Percentiles rank a stretch among this genome's conserved stretches.
phyloP scores from a whole-genome alignment of 371 early-diverging fungal species.

The Circinella umbellata region DNA sequence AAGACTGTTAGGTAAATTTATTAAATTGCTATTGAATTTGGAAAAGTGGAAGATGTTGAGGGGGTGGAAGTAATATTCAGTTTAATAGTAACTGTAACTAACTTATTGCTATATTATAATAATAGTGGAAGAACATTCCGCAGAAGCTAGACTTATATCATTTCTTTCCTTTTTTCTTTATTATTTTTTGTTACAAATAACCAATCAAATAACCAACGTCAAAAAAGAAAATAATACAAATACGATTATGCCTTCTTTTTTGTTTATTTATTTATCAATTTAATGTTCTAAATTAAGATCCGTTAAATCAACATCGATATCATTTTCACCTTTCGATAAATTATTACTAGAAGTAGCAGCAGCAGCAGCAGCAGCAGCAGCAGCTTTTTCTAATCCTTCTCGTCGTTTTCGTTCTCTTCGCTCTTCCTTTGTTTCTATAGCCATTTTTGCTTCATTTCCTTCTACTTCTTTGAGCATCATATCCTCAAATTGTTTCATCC shows the following conservation, averaged over 20 bases:
- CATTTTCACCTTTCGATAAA: background rate
- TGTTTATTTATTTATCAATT: background rate
- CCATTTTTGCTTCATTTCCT: slow-evolving; percentile 2
- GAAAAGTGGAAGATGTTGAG: too few relatives aligned
- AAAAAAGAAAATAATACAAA: background rate
- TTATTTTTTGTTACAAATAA: background rate
- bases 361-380: too few relatives aligned
- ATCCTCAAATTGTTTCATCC: slow-evolving; percentile 54
- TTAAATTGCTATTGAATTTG: too few relatives aligned
- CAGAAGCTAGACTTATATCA: slow-evolving; percentile 22
- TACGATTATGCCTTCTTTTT: background rate
- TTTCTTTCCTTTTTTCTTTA: background rate
- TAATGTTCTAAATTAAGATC: slow-evolving; percentile 16
- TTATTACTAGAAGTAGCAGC: background rate
- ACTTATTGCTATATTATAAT: too few relatives aligned
- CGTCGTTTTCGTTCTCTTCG: slow-evolving; percentile 57
- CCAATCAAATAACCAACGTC: background rate
- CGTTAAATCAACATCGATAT: slow-evolving; percentile 1
- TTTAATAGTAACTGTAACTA: too few relatives aligned
- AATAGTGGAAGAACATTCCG: slow-evolving; percentile 42
- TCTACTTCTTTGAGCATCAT: slow-evolving; percentile 36
- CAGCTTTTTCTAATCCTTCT: slow-evolving; percentile 47
- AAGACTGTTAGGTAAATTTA: slow-evolving; percentile 77
- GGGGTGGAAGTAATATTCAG: too few relatives aligned
- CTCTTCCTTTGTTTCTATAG: slow-evolving; percentile 59